Percentiles rank a stretch among this genome's conserved stretches.
phyloP scores from a whole-genome alignment of 805 yeast species.

The Zygotorulaspora florentina region DNA sequence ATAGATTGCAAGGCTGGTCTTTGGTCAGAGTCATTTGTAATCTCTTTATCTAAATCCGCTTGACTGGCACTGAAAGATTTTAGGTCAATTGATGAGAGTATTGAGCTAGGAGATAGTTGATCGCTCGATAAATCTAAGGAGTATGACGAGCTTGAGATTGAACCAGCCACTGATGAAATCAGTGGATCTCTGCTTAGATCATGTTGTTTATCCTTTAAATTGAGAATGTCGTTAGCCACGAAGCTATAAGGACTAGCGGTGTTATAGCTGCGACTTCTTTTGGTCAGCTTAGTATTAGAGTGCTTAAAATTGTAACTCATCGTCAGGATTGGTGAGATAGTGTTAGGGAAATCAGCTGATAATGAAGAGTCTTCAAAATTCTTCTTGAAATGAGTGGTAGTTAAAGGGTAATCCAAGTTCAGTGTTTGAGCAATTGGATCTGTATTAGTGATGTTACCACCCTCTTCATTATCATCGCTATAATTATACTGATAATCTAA shows the following conservation, averaged over 20 bases:
- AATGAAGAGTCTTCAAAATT: neutral
- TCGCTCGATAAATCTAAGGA: conserved; percentile 7
- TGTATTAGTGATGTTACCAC: neutral
- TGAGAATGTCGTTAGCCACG: neutral
- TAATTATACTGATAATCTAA: neutral
- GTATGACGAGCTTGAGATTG: conserved; percentile 7
- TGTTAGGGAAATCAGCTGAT: neutral
- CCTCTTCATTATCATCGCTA: neutral
- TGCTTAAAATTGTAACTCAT: neutral
- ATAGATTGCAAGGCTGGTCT: neutral
- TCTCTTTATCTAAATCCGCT: conserved; percentile 4
- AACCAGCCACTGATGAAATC: conserved; percentile 5
- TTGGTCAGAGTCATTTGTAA: neutral
- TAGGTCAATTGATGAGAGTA: conserved; percentile 7
- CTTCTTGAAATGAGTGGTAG: neutral
- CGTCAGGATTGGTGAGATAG: conserved; percentile 7
- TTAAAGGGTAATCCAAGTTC: conserved; percentile 1
- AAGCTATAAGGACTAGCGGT: neutral
- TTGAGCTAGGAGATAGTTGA: conserved; percentile 5
- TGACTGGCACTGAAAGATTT: neutral
- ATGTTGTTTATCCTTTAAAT: neutral
- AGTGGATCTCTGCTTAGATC: conserved; percentile 3
- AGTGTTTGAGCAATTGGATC: neutral
- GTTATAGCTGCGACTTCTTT: neutral
- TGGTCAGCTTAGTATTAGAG: neutral